phyloP scores from a whole-genome alignment of 495 filamentous ascomycete genomes.

The Geoglossum glabrum region DNA sequence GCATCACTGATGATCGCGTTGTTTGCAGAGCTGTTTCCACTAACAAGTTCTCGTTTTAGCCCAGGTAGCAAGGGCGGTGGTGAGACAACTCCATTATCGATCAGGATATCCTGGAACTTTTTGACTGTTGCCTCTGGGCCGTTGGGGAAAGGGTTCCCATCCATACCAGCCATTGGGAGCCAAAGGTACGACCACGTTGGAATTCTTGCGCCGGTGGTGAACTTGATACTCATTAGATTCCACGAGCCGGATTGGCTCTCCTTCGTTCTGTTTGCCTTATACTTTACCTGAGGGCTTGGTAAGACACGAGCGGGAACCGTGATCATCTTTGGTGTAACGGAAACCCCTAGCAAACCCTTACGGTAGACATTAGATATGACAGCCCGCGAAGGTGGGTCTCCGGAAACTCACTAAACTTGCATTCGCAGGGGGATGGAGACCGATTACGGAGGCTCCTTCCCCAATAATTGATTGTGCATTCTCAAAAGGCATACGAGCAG shows the following conservation, averaged over 20 bases:
- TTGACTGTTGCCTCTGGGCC: not conserved
- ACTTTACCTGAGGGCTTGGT: slow-evolving; percentile 29
- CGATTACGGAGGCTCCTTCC: slow-evolving; percentile 29
- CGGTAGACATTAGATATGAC: not conserved
- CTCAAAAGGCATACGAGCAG: slow-evolving; percentile 38
- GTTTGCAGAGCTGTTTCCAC: not conserved
- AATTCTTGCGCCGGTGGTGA: slow-evolving; percentile 19
- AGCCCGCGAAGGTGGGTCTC: not conserved
- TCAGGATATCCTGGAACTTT: not conserved
- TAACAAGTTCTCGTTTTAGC: not conserved
- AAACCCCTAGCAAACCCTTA: slow-evolving; percentile 33
- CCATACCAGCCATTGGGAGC: not conserved
- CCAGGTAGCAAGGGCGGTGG: not conserved
- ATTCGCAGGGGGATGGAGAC: slow-evolving; percentile 14
- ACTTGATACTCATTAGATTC: slow-evolving; percentile 32
- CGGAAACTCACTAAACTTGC: not conserved
- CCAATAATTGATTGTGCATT: slow-evolving; percentile 50
- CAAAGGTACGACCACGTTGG: slow-evolving; percentile 20
- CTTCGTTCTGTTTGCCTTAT: slow-evolving; percentile 17
- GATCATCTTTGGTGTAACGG: slow-evolving; percentile 32
- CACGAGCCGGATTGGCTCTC: slow-evolving; percentile 25
- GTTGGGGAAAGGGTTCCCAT: not conserved
- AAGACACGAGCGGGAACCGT: slow-evolving; percentile 47
- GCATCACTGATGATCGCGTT: not conserved
- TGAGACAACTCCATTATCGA: not conserved